These are phyloP conservation scores for Oryza nivara DNA, from an alignment of 176 grass and related monocot species.

Conservation along the genomic window DNA sequence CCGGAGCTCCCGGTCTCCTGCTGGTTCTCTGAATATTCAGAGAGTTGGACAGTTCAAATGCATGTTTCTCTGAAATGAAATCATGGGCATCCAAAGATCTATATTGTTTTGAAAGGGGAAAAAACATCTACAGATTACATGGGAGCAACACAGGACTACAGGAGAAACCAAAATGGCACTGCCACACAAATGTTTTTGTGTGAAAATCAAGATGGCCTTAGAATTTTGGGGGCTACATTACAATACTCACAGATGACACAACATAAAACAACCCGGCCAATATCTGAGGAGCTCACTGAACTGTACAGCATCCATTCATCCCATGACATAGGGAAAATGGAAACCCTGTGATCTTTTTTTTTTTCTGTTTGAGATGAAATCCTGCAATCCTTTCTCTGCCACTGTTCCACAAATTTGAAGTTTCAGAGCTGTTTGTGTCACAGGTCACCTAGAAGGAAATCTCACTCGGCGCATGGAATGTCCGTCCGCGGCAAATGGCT, in stretches of 20 bases:
- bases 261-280: constrained; percentile 2
- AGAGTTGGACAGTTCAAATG: neutral
- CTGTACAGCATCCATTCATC: constrained; percentile 4
- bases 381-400: neutral
- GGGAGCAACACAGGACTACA: neutral
- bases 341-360: neutral
- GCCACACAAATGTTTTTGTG: neutral
- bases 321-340: neutral
- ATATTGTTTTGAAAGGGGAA: neutral
- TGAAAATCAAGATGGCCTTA: neutral
- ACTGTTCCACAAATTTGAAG: constrained; percentile 8
- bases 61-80: constrained; percentile 8
- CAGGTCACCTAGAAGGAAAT: constrained; percentile 61
- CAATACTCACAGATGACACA: neutral
- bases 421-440: neutral
- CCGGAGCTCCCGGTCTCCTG: too few relatives aligned
- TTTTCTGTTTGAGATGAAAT: neutral
- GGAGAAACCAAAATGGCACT: neutral
- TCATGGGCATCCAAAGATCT: neutral
- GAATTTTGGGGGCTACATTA: constrained; percentile 10
- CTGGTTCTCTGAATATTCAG: neutral
- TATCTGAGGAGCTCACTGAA: constrained; percentile 6
- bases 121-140: neutral
- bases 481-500: constrained; percentile 79
- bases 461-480: constrained; percentile 87